Conservation (phyloP, 306 rosid genomes). For the Vachellia pachyceras region DNA sequence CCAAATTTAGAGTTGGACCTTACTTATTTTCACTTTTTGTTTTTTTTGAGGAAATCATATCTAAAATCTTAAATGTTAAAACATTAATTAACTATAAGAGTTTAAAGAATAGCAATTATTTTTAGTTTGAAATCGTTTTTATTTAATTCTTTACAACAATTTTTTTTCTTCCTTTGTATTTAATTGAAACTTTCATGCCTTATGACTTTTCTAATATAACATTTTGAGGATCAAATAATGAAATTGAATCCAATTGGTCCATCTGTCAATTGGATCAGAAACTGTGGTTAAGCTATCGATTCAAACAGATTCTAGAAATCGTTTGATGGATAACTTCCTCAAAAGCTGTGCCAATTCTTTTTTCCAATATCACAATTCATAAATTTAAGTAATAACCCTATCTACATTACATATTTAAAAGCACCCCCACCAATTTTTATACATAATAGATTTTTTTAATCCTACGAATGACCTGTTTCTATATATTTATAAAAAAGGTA, state of each 20-base stretch:
- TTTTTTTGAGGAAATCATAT: neutral
- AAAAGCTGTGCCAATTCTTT: neutral
- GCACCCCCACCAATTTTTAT: too few relatives aligned
- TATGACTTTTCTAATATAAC: neutral
- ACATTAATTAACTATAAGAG: too few relatives aligned
- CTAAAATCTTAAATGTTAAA: neutral
- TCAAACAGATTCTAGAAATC: neutral
- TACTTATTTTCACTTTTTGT: slow-evolving; percentile 44
- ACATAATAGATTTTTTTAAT: too few relatives aligned
- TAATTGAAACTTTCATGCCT: neutral
- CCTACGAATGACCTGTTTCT: too few relatives aligned
- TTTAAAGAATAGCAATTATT: neutral
- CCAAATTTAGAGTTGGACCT: slow-evolving; percentile 59
- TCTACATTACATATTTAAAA: too few relatives aligned
- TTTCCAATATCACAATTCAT: neutral
- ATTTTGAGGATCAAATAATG: neutral
- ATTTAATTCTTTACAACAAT: too few relatives aligned
- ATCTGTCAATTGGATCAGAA: neutral
- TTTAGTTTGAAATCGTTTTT: neutral
- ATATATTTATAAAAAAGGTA: too few relatives aligned
- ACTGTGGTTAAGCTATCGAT: neutral
- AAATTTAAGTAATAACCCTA: neutral
- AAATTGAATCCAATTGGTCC: neutral
- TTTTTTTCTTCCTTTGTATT: too few relatives aligned
- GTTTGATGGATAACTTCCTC: neutral